phyloP scores from a whole-genome alignment of 106 monocot species.

The Dendrobium nobile region DNA sequence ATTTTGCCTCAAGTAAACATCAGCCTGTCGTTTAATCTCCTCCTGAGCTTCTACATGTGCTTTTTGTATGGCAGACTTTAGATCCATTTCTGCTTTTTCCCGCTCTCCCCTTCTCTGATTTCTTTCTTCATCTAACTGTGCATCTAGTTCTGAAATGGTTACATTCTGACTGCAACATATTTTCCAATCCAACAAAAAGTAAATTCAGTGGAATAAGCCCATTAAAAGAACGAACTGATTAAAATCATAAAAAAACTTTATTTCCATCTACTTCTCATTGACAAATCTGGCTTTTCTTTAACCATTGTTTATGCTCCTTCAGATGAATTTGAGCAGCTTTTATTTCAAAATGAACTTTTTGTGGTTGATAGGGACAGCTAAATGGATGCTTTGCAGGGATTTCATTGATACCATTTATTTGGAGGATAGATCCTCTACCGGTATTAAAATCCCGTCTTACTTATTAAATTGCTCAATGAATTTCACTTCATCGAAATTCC shows the following conservation, averaged over 20 bases:
- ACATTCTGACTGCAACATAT: constrained; percentile 63
- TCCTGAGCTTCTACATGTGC: constrained; percentile 74
- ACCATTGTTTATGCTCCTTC: background rate
- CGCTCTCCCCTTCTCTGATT: constrained; percentile 77
- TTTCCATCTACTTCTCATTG: background rate
- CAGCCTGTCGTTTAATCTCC: constrained; percentile 75
- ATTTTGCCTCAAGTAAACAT: constrained; percentile 48
- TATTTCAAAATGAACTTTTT: background rate
- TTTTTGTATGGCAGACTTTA: constrained; percentile 77
- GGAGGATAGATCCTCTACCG: no score
- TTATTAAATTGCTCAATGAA: no score
- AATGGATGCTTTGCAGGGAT: background rate
- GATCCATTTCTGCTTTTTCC: constrained; percentile 67
- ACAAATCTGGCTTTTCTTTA: background rate
- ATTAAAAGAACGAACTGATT: background rate
- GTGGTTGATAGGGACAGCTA: background rate
- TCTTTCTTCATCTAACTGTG: constrained; percentile 81
- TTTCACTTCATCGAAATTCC: no score
- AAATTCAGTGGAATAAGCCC: background rate
- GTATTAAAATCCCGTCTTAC: no score
- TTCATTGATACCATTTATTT: background rate
- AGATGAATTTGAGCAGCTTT: background rate
- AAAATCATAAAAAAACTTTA: background rate
- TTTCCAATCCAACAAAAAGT: constrained; percentile 1
- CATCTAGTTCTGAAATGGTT: constrained; percentile 75